Base-by-base conservation (phyloP, 208 protist species). In the Lotmaria passim region DNA sequence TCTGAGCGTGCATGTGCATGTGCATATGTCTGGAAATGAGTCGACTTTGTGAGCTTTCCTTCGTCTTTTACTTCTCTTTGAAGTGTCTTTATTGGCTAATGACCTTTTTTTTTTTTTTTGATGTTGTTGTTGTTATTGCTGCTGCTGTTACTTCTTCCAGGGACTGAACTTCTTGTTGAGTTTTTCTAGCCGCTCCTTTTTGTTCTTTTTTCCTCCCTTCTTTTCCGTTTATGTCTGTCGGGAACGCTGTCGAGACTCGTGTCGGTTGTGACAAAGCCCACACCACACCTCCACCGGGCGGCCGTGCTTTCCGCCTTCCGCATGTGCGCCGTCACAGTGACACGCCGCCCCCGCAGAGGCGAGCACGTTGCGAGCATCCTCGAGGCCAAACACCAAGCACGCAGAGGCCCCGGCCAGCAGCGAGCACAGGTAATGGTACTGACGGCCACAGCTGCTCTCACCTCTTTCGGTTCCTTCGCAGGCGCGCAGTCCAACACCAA, bases 401-500 rank as follows among this genome's bases (percentile, higher is more conserved):
- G 75, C 75, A 0, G 66, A 56, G 31, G 73, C 57, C 23, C 87
- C 87, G 12, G 90, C 87, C 33, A 95, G 75, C 33, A 91, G 63
- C 23, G 90, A 87, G 63, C 90, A 95, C 30, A 82, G 81, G 48
- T 85, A 86, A 56, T 95, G 90, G 62, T 80, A 91, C 10, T 61
- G 50, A 1, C 66, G 60, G 26, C 69, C 68, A 26, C 80, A 90
- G 36, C 57, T 72, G 23, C 53, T 59, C 39, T 55, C 52, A 1
- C 47, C 66, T 24, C 60, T 57, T 63, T 33, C 53, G 3, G 47
- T 52, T 0, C 58, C 69, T 33, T 67, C 46, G 39, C 65, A 71
- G 34, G 33, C 21, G 46, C 62, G 61, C 41, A 67, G 52, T 0
- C 73, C 73, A 19, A 43, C 70, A 14, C 70, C 62, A 38, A 76